Percentiles rank a stretch among this genome's conserved stretches.
phyloP scores from a whole-genome alignment of 2,329 filamentous ascomycete genomes.

The Sarocladiaceae sp. region DNA sequence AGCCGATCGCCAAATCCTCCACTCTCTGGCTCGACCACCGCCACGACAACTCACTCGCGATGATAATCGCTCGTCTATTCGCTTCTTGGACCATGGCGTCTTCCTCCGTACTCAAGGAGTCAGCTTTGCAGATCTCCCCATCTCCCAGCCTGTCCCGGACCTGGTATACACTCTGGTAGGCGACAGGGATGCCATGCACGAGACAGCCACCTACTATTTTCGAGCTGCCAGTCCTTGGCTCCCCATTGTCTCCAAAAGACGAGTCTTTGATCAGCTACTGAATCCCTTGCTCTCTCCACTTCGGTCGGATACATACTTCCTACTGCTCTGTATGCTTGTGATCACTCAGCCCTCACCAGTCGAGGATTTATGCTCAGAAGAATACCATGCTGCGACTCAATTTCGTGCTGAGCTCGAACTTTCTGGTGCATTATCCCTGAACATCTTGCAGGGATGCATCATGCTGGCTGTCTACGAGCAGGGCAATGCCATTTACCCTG shows the following conservation, averaged over 20 bases:
- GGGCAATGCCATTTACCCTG: slow-evolving; percentile 9
- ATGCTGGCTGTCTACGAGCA: slow-evolving; percentile 9
- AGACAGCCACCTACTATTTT: slow-evolving; percentile 4
- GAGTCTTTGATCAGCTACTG: slow-evolving; percentile 8
- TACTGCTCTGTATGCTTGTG: slow-evolving; percentile 9
- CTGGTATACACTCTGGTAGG: not conserved
- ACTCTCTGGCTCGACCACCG: not conserved
- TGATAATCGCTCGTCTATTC: not conserved
- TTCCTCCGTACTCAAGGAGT: slow-evolving; percentile 3
- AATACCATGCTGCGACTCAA: slow-evolving; percentile 6
- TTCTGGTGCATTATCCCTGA: slow-evolving; percentile 3
- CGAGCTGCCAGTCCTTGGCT: slow-evolving; percentile 5
- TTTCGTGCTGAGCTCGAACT: slow-evolving; percentile 5
- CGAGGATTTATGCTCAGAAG: not conserved
- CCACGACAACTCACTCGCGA: not conserved
- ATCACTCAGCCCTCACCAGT: slow-evolving; percentile 3
- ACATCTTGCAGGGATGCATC: slow-evolving; percentile 10
- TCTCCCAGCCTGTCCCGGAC: not conserved
- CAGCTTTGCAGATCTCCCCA: not conserved
- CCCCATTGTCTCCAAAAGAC: slow-evolving; percentile 9
- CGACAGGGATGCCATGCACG: not conserved
- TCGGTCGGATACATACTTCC: slow-evolving; percentile 1
- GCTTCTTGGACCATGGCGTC: slow-evolving; percentile 9
- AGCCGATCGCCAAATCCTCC: not conserved
- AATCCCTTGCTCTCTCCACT: slow-evolving; percentile 6